Evolutionary conservation across 1,284 basidiomycete species (phyloP), one percentile per base, ranked within the genome.

Genomic region (Fomes fomentarius): DNA sequence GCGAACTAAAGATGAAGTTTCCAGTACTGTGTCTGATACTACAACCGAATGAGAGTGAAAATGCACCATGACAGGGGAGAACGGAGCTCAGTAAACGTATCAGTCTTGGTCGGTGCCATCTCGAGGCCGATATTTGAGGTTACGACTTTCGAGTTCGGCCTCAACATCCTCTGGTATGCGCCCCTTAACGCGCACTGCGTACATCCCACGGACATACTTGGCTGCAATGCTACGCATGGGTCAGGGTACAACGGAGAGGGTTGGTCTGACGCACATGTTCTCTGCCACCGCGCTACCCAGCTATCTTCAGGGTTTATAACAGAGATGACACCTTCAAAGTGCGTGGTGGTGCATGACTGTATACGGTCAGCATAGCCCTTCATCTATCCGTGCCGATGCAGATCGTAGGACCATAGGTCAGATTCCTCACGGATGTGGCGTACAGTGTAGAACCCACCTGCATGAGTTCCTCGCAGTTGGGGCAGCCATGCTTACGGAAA

Each of bases 381-480:
- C 87, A 98, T 91, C 94, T 40, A 24, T n/a, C n/a, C n/a, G n/a
- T n/a, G n/a, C n/a, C n/a, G n/a, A 19, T 98, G 24, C 19, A 25
- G 1, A 17, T 4, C 9, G 22, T 22, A 35, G 26, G n/a, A n/a
- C n/a, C 15, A 2, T 6, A 34, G 14, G 28, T 47, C 24, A 48
- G 19, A 11, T 5, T 17, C 3, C n/a, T 21, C 6, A 15, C 19
- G 40, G 9, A 4, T n/a, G 17, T 24, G 15, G 30, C 38, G 26
- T 24, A 22, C 30, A 14, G 5, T 15, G 11, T 10, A 21, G 15
- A 17, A 47, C 75, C 47, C 43, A 95, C 96, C 77, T 96, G 90
- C 71, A 98, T 84, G 62, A 96, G 81, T 65, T 96, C 92, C 66
- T 99, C 96, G 72, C 96, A 99, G 69, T 99, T 99, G 34, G 96